Percentiles rank a stretch among this genome's conserved stretches.
These are phyloP conservation scores for Neophaeococcomyces aloes DNA, from an alignment of 2,329 filamentous ascomycete genomes.

Conservation along the genomic window DNA sequence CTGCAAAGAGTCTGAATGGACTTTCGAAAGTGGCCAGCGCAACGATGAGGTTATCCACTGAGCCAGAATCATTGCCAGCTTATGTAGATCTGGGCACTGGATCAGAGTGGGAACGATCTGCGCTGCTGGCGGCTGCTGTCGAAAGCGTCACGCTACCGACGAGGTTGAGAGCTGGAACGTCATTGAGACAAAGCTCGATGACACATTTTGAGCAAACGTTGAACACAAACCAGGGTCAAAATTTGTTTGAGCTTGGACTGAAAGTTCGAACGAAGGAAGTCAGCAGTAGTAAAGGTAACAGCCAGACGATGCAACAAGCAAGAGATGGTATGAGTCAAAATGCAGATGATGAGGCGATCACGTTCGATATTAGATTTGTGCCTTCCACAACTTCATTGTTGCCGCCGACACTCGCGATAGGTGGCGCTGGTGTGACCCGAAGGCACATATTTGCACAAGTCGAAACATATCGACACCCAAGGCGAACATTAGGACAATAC, in stretches of 20 bases:
- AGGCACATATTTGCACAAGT: slow-evolving; percentile 18
- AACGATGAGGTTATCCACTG: slow-evolving; percentile 62
- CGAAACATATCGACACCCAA: slow-evolving; percentile 13
- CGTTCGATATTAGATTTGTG: slow-evolving; percentile 9
- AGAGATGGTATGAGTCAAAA: slow-evolving; percentile 2
- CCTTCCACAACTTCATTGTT: slow-evolving; percentile 3
- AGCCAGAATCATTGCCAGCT: slow-evolving; percentile 45
- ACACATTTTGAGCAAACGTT: slow-evolving; percentile 55
- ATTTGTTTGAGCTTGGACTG: slow-evolving; percentile 64
- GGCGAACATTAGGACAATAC: slow-evolving; percentile 1
- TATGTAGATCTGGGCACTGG: slow-evolving; percentile 50
- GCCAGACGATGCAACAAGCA: neutral
- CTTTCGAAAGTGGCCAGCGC: slow-evolving; percentile 63
- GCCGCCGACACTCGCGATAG: slow-evolving; percentile 15
- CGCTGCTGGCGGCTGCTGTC: slow-evolving; percentile 62
- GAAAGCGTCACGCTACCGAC: slow-evolving; percentile 72
- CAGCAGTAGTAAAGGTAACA: slow-evolving; percentile 4
- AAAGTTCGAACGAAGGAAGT: slow-evolving; percentile 37
- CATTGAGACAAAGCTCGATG: slow-evolving; percentile 41
- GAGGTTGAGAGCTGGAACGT: slow-evolving; percentile 45
- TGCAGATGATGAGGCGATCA: slow-evolving; percentile 8
- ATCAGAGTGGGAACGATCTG: slow-evolving; percentile 72
- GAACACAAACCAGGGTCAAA: slow-evolving; percentile 68
- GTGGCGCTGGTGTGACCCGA: slow-evolving; percentile 12
- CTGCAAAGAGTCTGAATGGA: slow-evolving; percentile 59